phyloP scores from a whole-genome alignment of 371 early-diverging fungal genomes.

The Mortierella sp. region DNA sequence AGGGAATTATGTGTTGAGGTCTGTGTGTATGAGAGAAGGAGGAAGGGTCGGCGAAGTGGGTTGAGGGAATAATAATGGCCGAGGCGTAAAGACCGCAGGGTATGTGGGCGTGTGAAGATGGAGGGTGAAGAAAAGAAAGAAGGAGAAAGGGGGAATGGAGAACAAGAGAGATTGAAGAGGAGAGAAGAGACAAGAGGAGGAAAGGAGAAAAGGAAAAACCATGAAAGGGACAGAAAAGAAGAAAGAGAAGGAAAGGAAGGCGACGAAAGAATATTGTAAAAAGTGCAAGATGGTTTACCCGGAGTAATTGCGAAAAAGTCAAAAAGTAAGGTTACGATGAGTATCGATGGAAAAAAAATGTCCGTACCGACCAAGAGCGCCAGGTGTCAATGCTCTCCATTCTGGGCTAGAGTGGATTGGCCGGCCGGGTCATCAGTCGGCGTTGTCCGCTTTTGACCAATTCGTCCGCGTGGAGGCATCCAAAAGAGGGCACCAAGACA shows the following conservation, averaged over 20 bases:
- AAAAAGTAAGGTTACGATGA: neutral
- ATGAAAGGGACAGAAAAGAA: constrained; percentile 16
- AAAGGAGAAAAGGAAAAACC: neutral
- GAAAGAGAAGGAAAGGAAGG: neutral
- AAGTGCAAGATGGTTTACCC: neutral
- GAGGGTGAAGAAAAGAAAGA: neutral
- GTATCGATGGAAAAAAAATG: constrained; percentile 1
- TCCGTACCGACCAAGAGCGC: neutral
- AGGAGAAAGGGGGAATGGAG: neutral
- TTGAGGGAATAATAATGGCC: neutral
- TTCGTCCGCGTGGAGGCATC: neutral
- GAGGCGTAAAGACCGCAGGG: neutral
- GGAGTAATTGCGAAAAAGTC: neutral
- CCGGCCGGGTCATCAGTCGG: constrained; percentile 10
- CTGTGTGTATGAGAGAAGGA: neutral
- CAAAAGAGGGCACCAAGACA: constrained; percentile 8
- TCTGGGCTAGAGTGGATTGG: neutral
- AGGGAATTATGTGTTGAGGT: neutral
- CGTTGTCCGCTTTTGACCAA: neutral
- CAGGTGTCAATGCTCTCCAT: constrained; percentile 9
- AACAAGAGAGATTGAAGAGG: neutral
- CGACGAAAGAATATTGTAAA: neutral
- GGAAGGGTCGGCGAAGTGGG: neutral
- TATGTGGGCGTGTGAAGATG: neutral
- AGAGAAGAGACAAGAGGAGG: neutral